Percentiles rank a stretch among this genome's conserved stretches.
These are phyloP conservation scores for Crucibulum laeve DNA, from an alignment of 768 basidiomycete genomes.

Conservation along the genomic window DNA sequence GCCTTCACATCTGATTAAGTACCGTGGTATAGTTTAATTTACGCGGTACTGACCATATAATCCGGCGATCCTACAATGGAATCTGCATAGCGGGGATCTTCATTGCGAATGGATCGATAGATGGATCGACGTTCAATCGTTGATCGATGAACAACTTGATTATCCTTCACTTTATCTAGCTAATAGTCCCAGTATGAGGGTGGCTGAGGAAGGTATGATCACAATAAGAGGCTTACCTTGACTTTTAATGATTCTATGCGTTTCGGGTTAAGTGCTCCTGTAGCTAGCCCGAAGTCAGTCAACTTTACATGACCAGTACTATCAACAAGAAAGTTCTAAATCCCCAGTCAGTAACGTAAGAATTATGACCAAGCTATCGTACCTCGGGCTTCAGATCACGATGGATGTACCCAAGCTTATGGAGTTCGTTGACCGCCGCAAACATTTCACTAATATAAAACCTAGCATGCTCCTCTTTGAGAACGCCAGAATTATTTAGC, in stretches of 20 bases:
- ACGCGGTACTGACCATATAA: slow-evolving; percentile 70
- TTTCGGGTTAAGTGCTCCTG: slow-evolving; percentile 91
- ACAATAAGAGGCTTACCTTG: slow-evolving; percentile 51
- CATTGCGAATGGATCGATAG: slow-evolving; percentile 87
- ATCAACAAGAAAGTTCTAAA: slow-evolving; percentile 94
- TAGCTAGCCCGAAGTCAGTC: slow-evolving; percentile 96
- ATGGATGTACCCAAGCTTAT: slow-evolving; percentile 97
- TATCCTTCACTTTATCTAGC: slow-evolving; percentile 97
- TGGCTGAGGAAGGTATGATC: background rate
- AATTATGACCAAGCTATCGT: background rate
- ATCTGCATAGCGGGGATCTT: slow-evolving; percentile 92
- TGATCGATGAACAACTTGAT: slow-evolving; percentile 82
- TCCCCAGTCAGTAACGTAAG: background rate
- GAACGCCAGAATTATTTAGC: slow-evolving; percentile 94
- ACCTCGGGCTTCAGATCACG: slow-evolving; percentile 58
- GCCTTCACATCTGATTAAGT: slow-evolving; percentile 39
- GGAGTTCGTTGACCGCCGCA: slow-evolving; percentile 85
- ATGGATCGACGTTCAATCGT: slow-evolving; percentile 93
- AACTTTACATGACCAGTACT: slow-evolving; percentile 94
- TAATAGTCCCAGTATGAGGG: slow-evolving; percentile 25
- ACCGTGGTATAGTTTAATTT: background rate
- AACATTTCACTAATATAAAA: slow-evolving; percentile 99
- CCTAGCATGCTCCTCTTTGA: slow-evolving; percentile 94
- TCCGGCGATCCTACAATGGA: slow-evolving; percentile 98
- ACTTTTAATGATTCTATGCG: slow-evolving; percentile 93